Base-by-base conservation (phyloP, 305 asterid genomes). In the Caryopteris hybrid region DNA sequence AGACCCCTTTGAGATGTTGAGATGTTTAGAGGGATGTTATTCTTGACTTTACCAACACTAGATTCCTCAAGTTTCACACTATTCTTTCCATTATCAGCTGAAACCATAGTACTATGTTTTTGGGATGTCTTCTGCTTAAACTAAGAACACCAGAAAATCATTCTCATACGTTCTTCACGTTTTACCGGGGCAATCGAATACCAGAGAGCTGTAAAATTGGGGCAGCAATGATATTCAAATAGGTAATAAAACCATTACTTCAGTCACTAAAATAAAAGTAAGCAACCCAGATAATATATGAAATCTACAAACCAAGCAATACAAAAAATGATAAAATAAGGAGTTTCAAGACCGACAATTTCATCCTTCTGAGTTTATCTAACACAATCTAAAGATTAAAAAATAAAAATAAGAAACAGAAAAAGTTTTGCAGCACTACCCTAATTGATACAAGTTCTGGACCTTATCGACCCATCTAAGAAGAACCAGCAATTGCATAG, bases 1-100 rank as follows among this genome's bases (percentile, higher is more conserved):
- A 88, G 86, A 52, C 87, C 86, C 69, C 72, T 88, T 33, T 84
- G 88, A 18, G 98, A 88, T 1, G 86, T 71, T 0, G 97, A 86
- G 70, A 90, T 78, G 70, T 64, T 74, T 39, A 92, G 69, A 61
- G 88, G 75, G 36, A 75, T 33, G 10, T 48, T 79, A 66, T 61
- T 66, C 56, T 74, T 82, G 50, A 50, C 76, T 50, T 83, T 77
- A 38, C 50, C 67, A 20, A 11, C 74, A 10, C 13, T 52, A 45
- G 78, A 60, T 73, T 73, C 88, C 77, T 75, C 87, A 64, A 42
- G 58, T 53, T 69, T 86, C 71, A 75, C 78, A 21, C 73, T 61
- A 34, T 60, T 61, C 79, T 61, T 80, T 25, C 82, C 85, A 60
- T 77, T 75, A 76, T 75, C 90, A 34, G 68, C 56, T 65, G 84